Evolutionary conservation across 345 rosid genomes (phyloP), one percentile per base, ranked within the genome.

Genomic region (Euphorbia lathyris): DNA sequence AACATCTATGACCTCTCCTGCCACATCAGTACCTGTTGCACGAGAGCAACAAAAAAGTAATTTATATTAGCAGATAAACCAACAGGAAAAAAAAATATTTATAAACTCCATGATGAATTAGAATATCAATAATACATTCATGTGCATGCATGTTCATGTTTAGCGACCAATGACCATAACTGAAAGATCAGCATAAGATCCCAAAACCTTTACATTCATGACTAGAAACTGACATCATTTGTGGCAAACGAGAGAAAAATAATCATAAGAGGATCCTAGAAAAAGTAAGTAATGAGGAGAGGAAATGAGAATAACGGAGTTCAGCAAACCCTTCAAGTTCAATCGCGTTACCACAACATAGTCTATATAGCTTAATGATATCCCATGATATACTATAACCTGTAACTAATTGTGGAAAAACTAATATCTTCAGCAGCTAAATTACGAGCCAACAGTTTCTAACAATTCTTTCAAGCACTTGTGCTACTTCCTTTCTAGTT

Each of bases 1-100:
- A 71, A 71, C 74, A 23, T 62, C 61, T 50, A 71, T 34, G 16
- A 71, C 62, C 27, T 71, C 74, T 71, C 74, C 74, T 47, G 74
- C 60, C 43, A 71, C 68, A 52, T 71, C 74, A 34, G 74, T 62
- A 36, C 68, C 74, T 71, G 57, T 61, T 60, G 34, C 20, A 48
- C 3, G 7, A 34, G 7, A 34, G 38, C 4, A 34, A 60, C 12
- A 61, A 70, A 61, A 70, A 34, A 25, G 48, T 34, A 42, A 56
- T 8, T 23, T 1, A n/a, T 17, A 34, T 11, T 16, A 48, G 0
- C 7, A 48, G n/a, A 48, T 16, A 48, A 16, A 16, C 4, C 53
- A 48, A 48, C 53, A 48, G 53, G 53, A 48, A 16, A 48, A 48
- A 14, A 1, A 16, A 2, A n/a, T n/a, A n/a, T 19, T 14, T 48